Evolutionary conservation across 306 rosid genomes (phyloP).

Genomic region (Sphenostylis stenocarpa): DNA sequence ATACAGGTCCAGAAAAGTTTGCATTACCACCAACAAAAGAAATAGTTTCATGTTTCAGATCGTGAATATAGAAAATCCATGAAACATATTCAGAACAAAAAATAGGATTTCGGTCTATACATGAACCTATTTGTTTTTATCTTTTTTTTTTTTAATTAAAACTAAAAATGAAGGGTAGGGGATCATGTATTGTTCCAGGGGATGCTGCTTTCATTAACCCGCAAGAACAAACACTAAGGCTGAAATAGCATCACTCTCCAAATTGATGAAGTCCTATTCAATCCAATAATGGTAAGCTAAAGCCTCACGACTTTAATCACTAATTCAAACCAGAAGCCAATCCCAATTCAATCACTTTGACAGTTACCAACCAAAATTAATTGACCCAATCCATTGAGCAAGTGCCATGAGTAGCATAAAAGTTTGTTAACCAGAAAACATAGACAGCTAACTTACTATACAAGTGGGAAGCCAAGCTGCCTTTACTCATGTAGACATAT

Average conservation of each 20-base stretch:
- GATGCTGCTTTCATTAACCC: background rate
- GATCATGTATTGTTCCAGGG: background rate
- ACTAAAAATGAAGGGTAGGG: background rate
- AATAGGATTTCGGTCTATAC: background rate
- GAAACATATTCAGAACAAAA: background rate
- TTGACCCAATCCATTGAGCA: constrained; percentile 2
- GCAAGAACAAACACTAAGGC: background rate
- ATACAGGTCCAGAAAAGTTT: background rate
- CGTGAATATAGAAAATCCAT: background rate
- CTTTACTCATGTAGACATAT: constrained; percentile 91
- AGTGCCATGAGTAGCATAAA: background rate
- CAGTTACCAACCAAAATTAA: background rate
- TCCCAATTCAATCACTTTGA: background rate
- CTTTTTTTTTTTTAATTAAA: too few species aligned
- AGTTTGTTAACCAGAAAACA: background rate
- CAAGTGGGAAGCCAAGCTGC: constrained; percentile 93
- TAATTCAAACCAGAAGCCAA: background rate
- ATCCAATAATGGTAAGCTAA: background rate
- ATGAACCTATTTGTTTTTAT: background rate
- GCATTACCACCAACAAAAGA: background rate
- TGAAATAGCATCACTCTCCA: background rate
- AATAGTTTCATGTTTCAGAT: background rate
- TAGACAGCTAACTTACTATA: constrained; percentile 61
- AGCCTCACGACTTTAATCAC: background rate
- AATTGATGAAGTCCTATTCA: background rate